These are phyloP conservation scores for Phalaenopsis hybrid DNA, from an alignment of 116 monocot genomes.

Conservation along the genomic window DNA sequence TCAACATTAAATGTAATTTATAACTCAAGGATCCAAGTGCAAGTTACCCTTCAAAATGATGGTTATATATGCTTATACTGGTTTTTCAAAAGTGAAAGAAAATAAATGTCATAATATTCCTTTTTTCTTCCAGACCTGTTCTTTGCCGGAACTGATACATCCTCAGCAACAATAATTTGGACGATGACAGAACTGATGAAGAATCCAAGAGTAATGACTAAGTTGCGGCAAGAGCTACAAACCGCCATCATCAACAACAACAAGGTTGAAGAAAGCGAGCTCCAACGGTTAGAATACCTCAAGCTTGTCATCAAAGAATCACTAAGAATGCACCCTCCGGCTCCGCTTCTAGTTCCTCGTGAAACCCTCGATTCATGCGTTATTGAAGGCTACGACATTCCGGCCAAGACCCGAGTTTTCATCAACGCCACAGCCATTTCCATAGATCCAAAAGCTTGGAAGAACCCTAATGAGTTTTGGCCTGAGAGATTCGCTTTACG, in stretches of 20 bases:
- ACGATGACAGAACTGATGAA: constrained; percentile 29
- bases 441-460: not conserved
- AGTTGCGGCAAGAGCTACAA: constrained; percentile 12
- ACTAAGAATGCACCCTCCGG: constrained; percentile 21
- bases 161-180: constrained; percentile 30
- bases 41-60: too few relatives aligned
- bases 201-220: constrained; percentile 18
- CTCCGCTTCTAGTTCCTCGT: constrained; percentile 14
- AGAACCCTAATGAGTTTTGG: not conserved
- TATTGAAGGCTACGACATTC: constrained; percentile 8
- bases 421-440: not conserved
- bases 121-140: constrained; percentile 17
- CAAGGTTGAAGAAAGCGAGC: constrained; percentile 13
- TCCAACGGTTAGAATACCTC: constrained; percentile 12
- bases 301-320: constrained; percentile 22
- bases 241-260: not conserved
- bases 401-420: not conserved
- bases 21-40: too few relatives aligned
- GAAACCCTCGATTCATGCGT: constrained; percentile 18
- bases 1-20: too few relatives aligned
- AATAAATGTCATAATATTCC: too few relatives aligned
- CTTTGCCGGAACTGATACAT: constrained; percentile 27
- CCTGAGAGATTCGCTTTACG: not conserved
- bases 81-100: too few relatives aligned
- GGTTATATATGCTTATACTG: too few relatives aligned